Evolutionary conservation across 1,284 basidiomycete genomes (phyloP).

Genomic region (Neotropicomus parvogracilis): DNA sequence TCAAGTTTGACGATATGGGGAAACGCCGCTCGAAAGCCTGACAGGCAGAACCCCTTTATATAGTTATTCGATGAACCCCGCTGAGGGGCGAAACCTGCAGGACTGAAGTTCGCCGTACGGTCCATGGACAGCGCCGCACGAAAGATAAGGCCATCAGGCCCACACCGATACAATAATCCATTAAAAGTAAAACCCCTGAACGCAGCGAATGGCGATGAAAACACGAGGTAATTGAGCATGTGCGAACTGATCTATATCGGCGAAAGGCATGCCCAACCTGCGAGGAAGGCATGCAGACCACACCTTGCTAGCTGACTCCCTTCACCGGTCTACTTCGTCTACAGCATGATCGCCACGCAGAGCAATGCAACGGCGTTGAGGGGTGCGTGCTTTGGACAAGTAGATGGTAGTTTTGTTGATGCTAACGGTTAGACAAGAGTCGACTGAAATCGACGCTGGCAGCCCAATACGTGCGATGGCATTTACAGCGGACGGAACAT

Average conservation of each 20-base stretch:
- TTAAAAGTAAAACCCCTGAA: not conserved
- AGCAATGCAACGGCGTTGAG: not conserved
- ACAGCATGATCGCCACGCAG: not conserved
- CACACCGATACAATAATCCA: not conserved
- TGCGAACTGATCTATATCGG: slow-evolving; percentile 10
- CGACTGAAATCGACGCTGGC: not conserved
- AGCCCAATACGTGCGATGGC: slow-evolving; percentile 8
- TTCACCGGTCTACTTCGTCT: not conserved
- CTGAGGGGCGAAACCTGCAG: slow-evolving; percentile 4
- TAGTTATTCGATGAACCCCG: not conserved
- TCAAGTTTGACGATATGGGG: slow-evolving; percentile 12
- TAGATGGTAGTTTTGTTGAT: not conserved
- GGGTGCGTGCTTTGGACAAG: slow-evolving; percentile 1
- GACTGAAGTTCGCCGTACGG: not conserved
- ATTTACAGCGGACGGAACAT: slow-evolving; percentile 9
- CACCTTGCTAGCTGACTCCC: not conserved
- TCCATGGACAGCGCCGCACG: not conserved
- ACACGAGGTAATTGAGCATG: slow-evolving; percentile 1
- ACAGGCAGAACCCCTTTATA: slow-evolving; percentile 5
- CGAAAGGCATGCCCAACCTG: not conserved
- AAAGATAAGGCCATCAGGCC: slow-evolving; percentile 11
- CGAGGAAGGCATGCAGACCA: not conserved
- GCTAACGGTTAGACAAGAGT: slow-evolving; percentile 5
- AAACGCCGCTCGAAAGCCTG: not conserved
- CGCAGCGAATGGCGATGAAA: not conserved